Evolutionary conservation across 805 yeast genomes (phyloP).

Genomic region (Zygosaccharomyces gambellarensis): DNA sequence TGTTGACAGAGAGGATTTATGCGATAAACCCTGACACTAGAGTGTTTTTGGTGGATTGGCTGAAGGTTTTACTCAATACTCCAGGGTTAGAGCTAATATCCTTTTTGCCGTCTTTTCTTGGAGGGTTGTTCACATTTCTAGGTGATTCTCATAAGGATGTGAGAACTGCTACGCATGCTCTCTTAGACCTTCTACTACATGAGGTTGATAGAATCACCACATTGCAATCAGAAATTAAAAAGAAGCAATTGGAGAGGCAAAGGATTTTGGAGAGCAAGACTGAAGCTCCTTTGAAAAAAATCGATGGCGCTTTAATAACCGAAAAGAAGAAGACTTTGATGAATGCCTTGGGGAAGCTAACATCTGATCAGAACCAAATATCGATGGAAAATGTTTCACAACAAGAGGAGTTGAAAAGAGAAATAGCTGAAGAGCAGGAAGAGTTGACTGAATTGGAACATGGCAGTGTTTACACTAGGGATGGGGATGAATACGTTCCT

Average conservation of each 20-base stretch:
- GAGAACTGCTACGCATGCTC: constrained; percentile 74
- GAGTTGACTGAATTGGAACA: constrained; percentile 7
- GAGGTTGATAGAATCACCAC: constrained; percentile 77
- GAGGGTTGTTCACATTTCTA: constrained; percentile 69
- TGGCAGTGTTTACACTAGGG: constrained; percentile 23
- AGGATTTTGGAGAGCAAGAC: constrained; percentile 19
- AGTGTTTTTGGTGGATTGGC: constrained; percentile 89
- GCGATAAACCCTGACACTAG: constrained; percentile 90
- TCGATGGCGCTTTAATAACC: constrained; percentile 29
- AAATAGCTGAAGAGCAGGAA: constrained; percentile 6
- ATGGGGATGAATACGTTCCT: constrained; percentile 57
- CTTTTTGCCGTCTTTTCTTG: constrained; percentile 83
- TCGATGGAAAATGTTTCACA: constrained; percentile 7
- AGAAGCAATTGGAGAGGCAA: constrained; percentile 21
- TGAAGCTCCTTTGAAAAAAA: constrained; percentile 27
- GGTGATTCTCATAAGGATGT: constrained; percentile 85
- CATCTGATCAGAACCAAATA: constrained; percentile 11
- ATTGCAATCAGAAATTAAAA: constrained; percentile 51
- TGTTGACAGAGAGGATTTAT: constrained; percentile 85
- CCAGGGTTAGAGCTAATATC: constrained; percentile 87
- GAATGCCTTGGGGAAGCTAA: constrained; percentile 24
- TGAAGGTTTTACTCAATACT: constrained; percentile 83
- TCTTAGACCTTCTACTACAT: constrained; percentile 66
- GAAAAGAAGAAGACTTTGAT: constrained; percentile 33
- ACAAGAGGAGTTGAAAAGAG: constrained; percentile 7